phyloP scores from a whole-genome alignment of 148 eudicot species.

The Simmondsia chinensis region DNA sequence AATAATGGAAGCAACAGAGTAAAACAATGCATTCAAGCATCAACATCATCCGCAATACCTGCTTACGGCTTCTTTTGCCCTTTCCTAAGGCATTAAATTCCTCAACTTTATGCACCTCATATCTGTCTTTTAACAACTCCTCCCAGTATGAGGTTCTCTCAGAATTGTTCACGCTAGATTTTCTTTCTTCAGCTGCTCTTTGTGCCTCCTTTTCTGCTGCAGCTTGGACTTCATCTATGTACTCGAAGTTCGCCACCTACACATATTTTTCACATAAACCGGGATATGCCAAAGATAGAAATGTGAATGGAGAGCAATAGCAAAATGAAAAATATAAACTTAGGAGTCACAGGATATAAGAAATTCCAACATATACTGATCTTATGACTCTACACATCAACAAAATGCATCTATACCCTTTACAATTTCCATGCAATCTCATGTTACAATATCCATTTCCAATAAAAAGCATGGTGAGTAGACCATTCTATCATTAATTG shows the following conservation, averaged over 20 bases:
- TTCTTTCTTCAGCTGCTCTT: conserved; percentile 37
- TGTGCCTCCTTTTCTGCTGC: conserved; percentile 64
- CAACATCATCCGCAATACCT: conserved; percentile 30
- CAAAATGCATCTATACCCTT: background rate
- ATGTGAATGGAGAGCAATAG: too few species aligned
- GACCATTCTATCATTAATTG: too few species aligned
- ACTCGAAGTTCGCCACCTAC: conserved; percentile 96
- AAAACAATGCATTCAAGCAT: background rate
- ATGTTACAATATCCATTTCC: too few species aligned
- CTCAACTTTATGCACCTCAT: conserved; percentile 78
- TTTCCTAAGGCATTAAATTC: conserved; percentile 86
- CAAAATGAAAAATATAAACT: too few species aligned
- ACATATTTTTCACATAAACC: too few species aligned
- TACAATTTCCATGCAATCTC: too few species aligned
- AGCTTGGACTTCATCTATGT: conserved; percentile 66
- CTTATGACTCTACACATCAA: background rate
- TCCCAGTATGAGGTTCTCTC: conserved; percentile 85
- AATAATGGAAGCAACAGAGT: background rate
- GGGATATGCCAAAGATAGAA: too few species aligned
- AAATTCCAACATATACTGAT: background rate
- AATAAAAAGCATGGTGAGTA: too few species aligned
- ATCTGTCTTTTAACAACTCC: conserved; percentile 68
- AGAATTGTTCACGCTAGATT: conserved; percentile 32
- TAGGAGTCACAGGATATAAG: too few species aligned
- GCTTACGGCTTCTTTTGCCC: conserved; percentile 96